A percentile compares a stretch with the other conserved stretches of the same genome.
These are phyloP conservation scores for Parastagonospora nodorum DNA, from an alignment of 2,329 filamentous ascomycete genomes.

Conservation along the genomic window DNA sequence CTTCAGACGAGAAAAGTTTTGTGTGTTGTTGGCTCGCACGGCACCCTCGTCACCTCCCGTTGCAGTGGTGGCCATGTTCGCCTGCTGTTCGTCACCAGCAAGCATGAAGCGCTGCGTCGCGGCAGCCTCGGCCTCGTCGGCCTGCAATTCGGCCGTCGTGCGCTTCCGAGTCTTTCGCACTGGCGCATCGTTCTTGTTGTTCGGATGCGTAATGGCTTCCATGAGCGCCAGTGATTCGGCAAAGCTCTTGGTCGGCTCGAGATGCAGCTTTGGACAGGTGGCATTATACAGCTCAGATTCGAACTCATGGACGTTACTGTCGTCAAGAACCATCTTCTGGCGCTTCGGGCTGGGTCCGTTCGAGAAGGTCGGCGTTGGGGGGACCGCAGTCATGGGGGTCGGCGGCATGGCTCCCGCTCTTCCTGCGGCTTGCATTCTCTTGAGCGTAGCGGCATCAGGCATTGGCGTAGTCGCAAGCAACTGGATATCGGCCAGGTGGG, in stretches of 20 bases:
- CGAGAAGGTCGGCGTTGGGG: constrained; percentile 63
- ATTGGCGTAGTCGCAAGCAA: constrained; percentile 74
- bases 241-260: constrained; percentile 74
- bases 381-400: constrained; percentile 62
- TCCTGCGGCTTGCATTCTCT: constrained; percentile 53
- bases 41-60: constrained; percentile 71
- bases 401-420: constrained; percentile 64
- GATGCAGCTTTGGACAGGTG: constrained; percentile 73
- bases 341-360: constrained; percentile 70
- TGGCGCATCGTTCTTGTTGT: constrained; percentile 76
- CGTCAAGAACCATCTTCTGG: constrained; percentile 76
- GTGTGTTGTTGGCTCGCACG: constrained; percentile 71
- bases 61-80: constrained; percentile 60
- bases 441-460: constrained; percentile 55
- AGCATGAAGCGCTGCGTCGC: constrained; percentile 93
- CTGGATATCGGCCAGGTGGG: constrained; percentile 74
- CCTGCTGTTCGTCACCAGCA: constrained; percentile 81
- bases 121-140: constrained; percentile 89
- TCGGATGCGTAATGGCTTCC: constrained; percentile 73
- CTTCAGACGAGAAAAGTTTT: constrained; percentile 91
- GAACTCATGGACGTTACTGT: constrained; percentile 71
- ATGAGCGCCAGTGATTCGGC: constrained; percentile 75
- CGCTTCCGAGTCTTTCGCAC: constrained; percentile 89
- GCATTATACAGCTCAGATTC: constrained; percentile 77
- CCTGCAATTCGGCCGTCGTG: constrained; percentile 91